Evolutionary conservation across 2,329 filamentous ascomycete genomes (phyloP).

Genomic region (Onygenales sp.): DNA sequence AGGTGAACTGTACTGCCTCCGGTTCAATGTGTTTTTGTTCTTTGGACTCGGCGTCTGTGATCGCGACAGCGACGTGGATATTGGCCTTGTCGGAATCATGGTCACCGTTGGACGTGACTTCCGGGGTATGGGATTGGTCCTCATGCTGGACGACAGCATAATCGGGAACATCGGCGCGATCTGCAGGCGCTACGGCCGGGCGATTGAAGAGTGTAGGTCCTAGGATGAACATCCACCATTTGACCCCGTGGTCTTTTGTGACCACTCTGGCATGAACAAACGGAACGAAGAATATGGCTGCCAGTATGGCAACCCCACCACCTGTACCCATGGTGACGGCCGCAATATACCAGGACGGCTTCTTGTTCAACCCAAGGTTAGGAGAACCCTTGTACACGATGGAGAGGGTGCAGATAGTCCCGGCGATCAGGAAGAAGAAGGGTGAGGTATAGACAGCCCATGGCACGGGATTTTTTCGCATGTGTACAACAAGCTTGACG

Average conservation of each 20-base stretch:
- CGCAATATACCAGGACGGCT: constrained; percentile 56
- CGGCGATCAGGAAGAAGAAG: constrained; percentile 68
- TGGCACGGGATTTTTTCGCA: constrained; percentile 59
- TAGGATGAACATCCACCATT: constrained; percentile 52
- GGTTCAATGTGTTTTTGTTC: constrained; percentile 33
- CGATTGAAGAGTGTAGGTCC: constrained; percentile 59
- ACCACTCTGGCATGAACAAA: constrained; percentile 58
- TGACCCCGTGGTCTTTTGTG: constrained; percentile 57
- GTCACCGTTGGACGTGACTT: constrained; percentile 18
- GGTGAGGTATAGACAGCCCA: constrained; percentile 67
- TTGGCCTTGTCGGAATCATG: constrained; percentile 17
- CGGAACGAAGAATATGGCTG: constrained; percentile 64
- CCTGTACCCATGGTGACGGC: constrained; percentile 58
- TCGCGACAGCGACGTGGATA: constrained; percentile 19
- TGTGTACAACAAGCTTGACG: constrained; percentile 61
- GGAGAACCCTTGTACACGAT: constrained; percentile 77
- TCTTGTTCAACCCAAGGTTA: constrained; percentile 54
- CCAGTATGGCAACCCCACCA: constrained; percentile 47
- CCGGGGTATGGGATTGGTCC: constrained; percentile 27
- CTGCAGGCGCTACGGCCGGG: constrained; percentile 42
- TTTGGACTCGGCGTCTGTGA: constrained; percentile 11
- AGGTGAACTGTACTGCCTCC: constrained; percentile 46
- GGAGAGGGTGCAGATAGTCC: constrained; percentile 63
- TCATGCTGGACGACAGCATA: constrained; percentile 68
- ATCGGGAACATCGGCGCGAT: constrained; percentile 55